These are phyloP conservation scores for Umbilicus rupestris DNA, from an alignment of 164 flowering plant species.

Conservation along the genomic window DNA sequence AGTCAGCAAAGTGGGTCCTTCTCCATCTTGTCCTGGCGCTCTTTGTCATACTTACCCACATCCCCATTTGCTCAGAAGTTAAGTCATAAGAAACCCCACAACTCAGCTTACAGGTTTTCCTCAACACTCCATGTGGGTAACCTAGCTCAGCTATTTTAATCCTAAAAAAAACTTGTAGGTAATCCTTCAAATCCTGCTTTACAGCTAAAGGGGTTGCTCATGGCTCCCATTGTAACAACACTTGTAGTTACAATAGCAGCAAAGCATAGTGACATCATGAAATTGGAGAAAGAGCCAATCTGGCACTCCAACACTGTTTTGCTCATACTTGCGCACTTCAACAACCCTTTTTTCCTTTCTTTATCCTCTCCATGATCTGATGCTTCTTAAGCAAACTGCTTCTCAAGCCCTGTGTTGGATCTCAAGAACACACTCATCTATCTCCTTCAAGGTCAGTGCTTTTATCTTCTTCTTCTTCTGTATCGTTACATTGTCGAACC, in stretches of 20 bases:
- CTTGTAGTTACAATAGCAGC: background rate
- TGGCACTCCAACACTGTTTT: background rate
- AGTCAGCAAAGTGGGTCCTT: no score
- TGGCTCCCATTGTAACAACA: background rate
- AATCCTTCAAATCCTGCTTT: background rate
- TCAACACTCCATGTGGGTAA: no score
- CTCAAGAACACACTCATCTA: background rate
- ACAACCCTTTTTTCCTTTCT: background rate
- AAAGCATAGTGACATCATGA: background rate
- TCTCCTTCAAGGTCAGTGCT: background rate
- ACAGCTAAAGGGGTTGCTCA: background rate
- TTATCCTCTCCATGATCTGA: background rate
- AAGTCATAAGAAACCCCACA: background rate
- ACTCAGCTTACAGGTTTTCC: background rate
- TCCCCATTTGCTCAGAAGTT: constrained; percentile 2
- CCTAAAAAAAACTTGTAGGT: background rate
- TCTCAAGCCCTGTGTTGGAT: background rate
- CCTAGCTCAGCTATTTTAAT: background rate
- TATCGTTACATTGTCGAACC: no score
- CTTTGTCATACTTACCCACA: background rate
- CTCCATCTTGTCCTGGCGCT: background rate
- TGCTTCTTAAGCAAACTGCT: background rate
- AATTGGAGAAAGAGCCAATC: background rate
- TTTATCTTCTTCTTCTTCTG: background rate
- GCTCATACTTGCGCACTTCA: background rate